A percentile compares a stretch with the other conserved stretches of the same genome.
phyloP scores from a whole-genome alignment of 1,284 basidiomycete species.

The Kwoniella shivajii region DNA sequence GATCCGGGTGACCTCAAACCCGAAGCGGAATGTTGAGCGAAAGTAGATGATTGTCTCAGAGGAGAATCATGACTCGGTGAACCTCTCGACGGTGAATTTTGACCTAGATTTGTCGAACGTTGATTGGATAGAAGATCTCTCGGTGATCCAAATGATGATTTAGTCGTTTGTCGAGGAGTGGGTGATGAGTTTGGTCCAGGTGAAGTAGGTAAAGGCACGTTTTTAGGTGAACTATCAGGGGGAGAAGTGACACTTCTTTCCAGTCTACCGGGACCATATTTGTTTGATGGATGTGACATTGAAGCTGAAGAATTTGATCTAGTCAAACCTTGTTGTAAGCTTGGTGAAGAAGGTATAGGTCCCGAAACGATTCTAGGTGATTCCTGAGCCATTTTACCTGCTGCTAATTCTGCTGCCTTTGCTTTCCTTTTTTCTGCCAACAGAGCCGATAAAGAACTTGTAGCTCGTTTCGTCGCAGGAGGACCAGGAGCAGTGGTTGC shows the following conservation, averaged over 20 bases:
- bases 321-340: conserved; percentile 17
- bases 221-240: conserved; percentile 1
- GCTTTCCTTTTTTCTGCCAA: conserved; percentile 44
- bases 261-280: neutral
- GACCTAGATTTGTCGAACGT: conserved; percentile 11
- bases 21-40: conserved; percentile 9
- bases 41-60: conserved; percentile 19
- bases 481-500: neutral
- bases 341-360: conserved; percentile 31
- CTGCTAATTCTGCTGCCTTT: conserved; percentile 40
- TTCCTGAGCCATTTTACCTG: conserved; percentile 20
- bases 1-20: conserved; percentile 18
- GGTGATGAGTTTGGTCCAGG: neutral
- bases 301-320: conserved; percentile 26
- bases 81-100: conserved; percentile 16
- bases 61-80: conserved; percentile 26
- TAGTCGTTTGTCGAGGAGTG: neutral
- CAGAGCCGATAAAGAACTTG: conserved; percentile 26
- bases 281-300: neutral
- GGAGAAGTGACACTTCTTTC: conserved; percentile 11
- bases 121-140: conserved; percentile 6
- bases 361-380: conserved; percentile 33
- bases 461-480: conserved; percentile 12
- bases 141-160: conserved; percentile 2
- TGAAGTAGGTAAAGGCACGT: conserved; percentile 1